Evolutionary conservation across 768 basidiomycete species (phyloP).

Genomic region (Mycena filopes): DNA sequence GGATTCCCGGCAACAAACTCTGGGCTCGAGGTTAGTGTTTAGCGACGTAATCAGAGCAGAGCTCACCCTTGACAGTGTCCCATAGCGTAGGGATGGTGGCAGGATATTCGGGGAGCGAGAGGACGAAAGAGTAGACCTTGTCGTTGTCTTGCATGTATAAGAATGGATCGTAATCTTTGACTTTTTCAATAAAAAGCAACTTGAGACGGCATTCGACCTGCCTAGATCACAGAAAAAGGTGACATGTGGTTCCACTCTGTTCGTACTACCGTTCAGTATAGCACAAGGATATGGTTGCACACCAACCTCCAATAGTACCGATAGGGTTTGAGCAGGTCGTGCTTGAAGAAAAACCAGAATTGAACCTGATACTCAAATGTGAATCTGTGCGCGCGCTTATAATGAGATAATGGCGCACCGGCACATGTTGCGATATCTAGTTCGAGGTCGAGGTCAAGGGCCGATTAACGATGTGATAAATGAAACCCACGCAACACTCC

Average conservation of each 20-base stretch:
- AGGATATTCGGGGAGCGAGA: slow-evolving; percentile 85
- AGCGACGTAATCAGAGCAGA: not conserved
- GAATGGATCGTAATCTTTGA: slow-evolving; percentile 77
- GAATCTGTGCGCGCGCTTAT: too few relatives aligned
- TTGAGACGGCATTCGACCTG: not conserved
- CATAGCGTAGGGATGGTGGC: slow-evolving; percentile 90
- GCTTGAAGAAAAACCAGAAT: slow-evolving; percentile 94
- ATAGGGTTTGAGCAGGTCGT: slow-evolving; percentile 81
- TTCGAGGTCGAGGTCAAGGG: not conserved
- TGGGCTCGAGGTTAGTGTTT: slow-evolving; percentile 42
- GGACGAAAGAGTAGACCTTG: slow-evolving; percentile 89
- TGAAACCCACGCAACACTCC: slow-evolving; percentile 78
- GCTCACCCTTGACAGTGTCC: slow-evolving; percentile 74
- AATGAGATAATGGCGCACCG: too few relatives aligned
- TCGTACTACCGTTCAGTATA: not conserved
- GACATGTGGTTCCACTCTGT: slow-evolving; percentile 76
- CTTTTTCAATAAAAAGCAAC: not conserved
- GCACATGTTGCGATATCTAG: slow-evolving; percentile 87
- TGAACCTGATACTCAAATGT: too few relatives aligned
- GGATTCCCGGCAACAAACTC: slow-evolving; percentile 80
- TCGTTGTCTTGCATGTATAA: slow-evolving; percentile 85
- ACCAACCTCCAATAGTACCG: slow-evolving; percentile 85
- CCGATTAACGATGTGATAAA: too few relatives aligned
- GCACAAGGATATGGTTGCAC: not conserved
- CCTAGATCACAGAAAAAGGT: slow-evolving; percentile 90